Base-by-base conservation (phyloP, 2,329 filamentous ascomycete genomes). In the Fonsecaea nubica region DNA sequence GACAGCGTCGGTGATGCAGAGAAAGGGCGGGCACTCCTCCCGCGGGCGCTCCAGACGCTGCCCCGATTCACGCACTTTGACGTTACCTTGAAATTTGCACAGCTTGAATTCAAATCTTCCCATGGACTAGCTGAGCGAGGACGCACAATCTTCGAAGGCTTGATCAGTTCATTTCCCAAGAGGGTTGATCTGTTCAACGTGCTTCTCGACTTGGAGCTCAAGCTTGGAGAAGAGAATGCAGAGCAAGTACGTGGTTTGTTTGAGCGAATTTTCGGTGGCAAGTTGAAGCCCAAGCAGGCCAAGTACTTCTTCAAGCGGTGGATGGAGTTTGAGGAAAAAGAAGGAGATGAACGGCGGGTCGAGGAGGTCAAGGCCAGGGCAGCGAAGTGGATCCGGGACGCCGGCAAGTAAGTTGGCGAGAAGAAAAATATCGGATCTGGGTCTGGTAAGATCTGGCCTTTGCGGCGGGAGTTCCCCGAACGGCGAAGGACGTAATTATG, bases 161-260 rank as follows among this genome's bases (percentile, higher is more conserved):
- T 99, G 8, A 84, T 99, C 7, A 86, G 88, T 40, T 90, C 90
- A 4, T 97, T 90, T 82, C 92, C 93, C 54, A 96, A 96, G 83
- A 92, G 92, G 77, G 88, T 92, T 66, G 93, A 97, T 76, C 83
- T 98, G 59, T 98, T 94, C 94, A 95, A 92, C 78, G 90, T 96
- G 79, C 89, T 96, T 71, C 81, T 97, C 1, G 93, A 97, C 76
- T 85, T 97, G 63, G 95, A 99, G 81, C 85, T 89, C 63, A 85
- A 99, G 81, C 85, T 89, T 61, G 85, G 82, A 73, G 77, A 80
- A 68, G 84, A 85, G 13, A 85, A 88, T 38, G 82, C 84, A 48
- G 87, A 87, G 48, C 85, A 89, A 40, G 86, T 93, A 33, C 85
- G 93, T 56, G 88, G 90, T 67, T 81, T 98, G 56, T 98, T 95